phyloP scores from a whole-genome alignment of 352 stramenopile genomes.

The Globisporangium middletonii region DNA sequence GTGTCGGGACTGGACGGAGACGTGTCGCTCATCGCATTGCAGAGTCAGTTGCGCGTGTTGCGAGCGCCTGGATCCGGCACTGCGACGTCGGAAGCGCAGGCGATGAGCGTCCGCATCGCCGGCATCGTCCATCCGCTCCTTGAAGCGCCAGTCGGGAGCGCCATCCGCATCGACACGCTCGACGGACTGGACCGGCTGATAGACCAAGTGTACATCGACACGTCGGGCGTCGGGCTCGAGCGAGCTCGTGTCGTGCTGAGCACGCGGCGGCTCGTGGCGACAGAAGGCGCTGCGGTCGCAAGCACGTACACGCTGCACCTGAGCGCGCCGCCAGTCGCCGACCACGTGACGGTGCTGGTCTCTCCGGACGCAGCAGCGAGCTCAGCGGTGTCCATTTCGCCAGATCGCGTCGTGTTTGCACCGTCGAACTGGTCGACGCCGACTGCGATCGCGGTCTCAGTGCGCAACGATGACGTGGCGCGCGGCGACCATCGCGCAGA shows the following conservation, averaged over 20 bases:
- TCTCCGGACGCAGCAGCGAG: background rate
- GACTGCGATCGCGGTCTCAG: conserved; percentile 21
- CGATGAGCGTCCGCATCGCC: conserved; percentile 23
- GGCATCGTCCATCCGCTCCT: conserved; percentile 37
- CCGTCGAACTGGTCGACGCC: conserved; percentile 36
- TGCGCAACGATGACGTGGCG: conserved; percentile 20
- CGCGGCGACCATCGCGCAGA: conserved; percentile 10
- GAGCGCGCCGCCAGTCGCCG: conserved; percentile 27
- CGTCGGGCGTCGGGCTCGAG: conserved; percentile 23
- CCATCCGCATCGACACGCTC: conserved; percentile 44
- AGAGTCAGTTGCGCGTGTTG: conserved; percentile 22
- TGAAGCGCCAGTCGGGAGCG: conserved; percentile 44
- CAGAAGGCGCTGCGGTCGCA: conserved; percentile 21
- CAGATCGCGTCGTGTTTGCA: conserved; percentile 30
- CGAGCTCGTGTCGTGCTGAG: conserved; percentile 37
- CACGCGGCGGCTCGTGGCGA: conserved; percentile 14
- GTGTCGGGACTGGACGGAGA: conserved; percentile 24
- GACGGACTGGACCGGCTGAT: conserved; percentile 33
- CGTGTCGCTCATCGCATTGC: conserved; percentile 11
- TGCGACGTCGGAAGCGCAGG: conserved; percentile 18
- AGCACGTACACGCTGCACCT: conserved; percentile 35
- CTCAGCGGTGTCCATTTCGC: conserved; percentile 20
- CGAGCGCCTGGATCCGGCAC: conserved; percentile 17
- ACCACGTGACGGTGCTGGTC: conserved; percentile 3
- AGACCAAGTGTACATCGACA: conserved; percentile 44